A percentile compares a stretch with the other conserved stretches of the same genome.
These are phyloP conservation scores for Metschnikowia bowlesiae DNA, from an alignment of 805 yeast genomes.

Conservation along the genomic window DNA sequence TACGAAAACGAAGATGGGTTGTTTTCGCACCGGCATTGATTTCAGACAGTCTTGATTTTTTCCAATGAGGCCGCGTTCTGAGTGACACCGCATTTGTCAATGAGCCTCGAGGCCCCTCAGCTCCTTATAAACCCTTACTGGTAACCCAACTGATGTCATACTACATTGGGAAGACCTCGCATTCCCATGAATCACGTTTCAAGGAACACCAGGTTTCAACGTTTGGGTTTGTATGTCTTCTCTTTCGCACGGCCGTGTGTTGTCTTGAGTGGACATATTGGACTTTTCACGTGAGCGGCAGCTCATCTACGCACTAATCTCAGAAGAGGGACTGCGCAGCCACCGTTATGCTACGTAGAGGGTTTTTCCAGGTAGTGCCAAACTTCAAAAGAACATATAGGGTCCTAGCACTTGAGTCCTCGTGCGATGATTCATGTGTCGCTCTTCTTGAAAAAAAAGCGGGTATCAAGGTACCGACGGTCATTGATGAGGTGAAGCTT, in stretches of 20 bases:
- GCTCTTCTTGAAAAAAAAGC: constrained; percentile 58
- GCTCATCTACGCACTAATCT: neutral
- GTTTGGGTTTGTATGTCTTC: neutral
- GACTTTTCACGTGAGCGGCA: neutral
- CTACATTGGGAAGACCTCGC: neutral
- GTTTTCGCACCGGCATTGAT: constrained; percentile 2
- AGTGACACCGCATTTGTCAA: constrained; percentile 1
- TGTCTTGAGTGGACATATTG: neutral
- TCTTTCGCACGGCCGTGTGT: neutral
- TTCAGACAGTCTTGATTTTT: neutral
- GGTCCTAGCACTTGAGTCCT: constrained; percentile 84
- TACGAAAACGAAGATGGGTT: neutral
- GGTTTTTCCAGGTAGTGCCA: neutral
- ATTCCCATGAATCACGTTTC: too few relatives aligned
- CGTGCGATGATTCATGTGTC: constrained; percentile 94
- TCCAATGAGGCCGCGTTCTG: constrained; percentile 1
- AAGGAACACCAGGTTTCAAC: too few relatives aligned
- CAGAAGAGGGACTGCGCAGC: neutral
- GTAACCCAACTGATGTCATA: too few relatives aligned
- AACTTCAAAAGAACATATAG: constrained; percentile 39
- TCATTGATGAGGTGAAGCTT: constrained; percentile 55
- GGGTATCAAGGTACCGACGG: constrained; percentile 35
- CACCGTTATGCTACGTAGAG: constrained; percentile 1
- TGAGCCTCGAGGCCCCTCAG: neutral
- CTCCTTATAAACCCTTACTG: neutral